Base-by-base conservation (phyloP, 2,329 filamentous ascomycete genomes). In the Arthrobotrys conoides region DNA sequence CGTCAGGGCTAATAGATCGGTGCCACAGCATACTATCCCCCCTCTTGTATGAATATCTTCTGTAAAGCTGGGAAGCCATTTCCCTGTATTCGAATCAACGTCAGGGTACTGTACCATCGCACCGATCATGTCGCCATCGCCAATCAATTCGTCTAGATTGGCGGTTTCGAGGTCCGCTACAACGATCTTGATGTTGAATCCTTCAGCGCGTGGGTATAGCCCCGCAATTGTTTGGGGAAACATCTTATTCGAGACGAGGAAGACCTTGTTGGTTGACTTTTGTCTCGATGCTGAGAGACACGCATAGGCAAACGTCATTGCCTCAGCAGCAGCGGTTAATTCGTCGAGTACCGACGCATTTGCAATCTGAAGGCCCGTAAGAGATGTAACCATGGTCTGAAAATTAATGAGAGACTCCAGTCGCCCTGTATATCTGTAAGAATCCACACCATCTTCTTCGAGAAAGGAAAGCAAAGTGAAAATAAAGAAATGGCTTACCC, bases 271-370 rank as follows among this genome's bases (percentile, higher is more conserved):
- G 24, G 88, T 85, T 71, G 90, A 88, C 87, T 92, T 96, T 80
- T 92, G 90, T 81, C 92, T 90, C 2, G 91, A 88, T 3, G 88
- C 83, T 0, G 94, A 88, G 48, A 97, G 87, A 22, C 90, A 89
- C 83, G 93, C 94, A 85, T 97, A 86, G 0, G 94, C 95, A 84
- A 98, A 88, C 14, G 94, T 97, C 94, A 98, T 96, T 80, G 95
- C 95, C 86, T 98, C 95, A 30, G 94, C 93, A 14, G 94, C 95
- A 12, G 95, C 95, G 0, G 95, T 97, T 22, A 92, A 91, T 86
- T 97, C 95, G 82, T 97, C 95, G 49, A 97, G 87, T 61, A 97
- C 88, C 53, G 93, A 97, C 48, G 95, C 93, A 86, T 98, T 97
- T 79, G 95, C 90, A 80, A 97, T 93, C 22, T 93, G 90, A 33